Percentiles rank a stretch among this genome's conserved stretches.
phyloP scores from a whole-genome alignment of 169 alveolate species.

The Perkinsus olseni region DNA sequence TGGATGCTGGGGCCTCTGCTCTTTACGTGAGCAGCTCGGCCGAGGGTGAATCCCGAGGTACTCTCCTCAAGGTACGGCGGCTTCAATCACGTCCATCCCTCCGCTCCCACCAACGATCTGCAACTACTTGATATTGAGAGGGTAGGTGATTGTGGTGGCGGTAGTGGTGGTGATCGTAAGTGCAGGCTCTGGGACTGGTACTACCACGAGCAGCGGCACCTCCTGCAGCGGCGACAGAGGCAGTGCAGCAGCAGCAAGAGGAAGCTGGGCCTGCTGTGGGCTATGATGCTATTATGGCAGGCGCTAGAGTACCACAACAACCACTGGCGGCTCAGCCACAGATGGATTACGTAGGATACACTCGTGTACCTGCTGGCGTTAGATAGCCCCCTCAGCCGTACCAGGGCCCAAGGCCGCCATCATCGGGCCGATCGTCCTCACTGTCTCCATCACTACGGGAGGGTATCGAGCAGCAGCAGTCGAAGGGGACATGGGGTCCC shows the following conservation, averaged over 20 bases:
- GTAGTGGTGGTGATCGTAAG: not conserved
- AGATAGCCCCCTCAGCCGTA: not conserved
- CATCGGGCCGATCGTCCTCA: not conserved
- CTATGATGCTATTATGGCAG: not conserved
- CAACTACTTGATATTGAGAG: constrained; percentile 6
- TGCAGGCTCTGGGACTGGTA: not conserved
- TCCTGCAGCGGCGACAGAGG: not conserved
- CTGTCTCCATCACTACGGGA: not conserved
- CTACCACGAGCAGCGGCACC: not conserved
- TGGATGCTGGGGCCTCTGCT: constrained; percentile 39
- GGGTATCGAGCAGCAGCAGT: not conserved
- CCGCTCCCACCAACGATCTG: constrained; percentile 21
- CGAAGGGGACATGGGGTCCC: not conserved
- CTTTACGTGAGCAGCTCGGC: not conserved
- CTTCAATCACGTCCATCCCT: constrained; percentile 20
- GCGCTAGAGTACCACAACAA: not conserved
- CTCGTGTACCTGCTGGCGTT: not conserved
- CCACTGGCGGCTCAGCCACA: not conserved
- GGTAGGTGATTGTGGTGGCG: not conserved
- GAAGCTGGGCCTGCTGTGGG: not conserved
- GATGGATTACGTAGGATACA: not conserved
- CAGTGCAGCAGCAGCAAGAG: not conserved
- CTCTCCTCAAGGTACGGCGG: constrained; percentile 22
- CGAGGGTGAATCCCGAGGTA: too few species aligned
- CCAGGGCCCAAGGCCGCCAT: not conserved